These are phyloP conservation scores for Fusarium oxysporum DNA, from an alignment of 2,329 filamentous ascomycete species.

Conservation along the genomic window DNA sequence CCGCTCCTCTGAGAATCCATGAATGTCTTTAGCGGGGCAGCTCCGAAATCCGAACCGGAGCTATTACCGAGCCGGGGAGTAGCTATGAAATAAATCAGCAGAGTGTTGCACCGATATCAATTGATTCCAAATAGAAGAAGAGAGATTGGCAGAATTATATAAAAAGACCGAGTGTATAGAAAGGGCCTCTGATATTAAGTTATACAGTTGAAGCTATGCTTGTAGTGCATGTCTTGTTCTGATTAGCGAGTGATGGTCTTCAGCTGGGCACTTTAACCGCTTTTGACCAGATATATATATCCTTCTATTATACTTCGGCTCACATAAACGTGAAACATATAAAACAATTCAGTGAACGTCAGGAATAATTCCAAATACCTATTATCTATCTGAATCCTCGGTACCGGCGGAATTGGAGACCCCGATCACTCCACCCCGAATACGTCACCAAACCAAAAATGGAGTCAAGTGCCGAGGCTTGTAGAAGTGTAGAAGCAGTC, in stretches of 20 bases:
- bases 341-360: not conserved
- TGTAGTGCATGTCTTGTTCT: not conserved
- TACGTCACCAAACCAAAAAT: constrained; percentile 40
- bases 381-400: constrained; percentile 4
- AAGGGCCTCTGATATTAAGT: not conserved
- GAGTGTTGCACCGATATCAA: constrained; percentile 12
- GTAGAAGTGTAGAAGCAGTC: constrained; percentile 17
- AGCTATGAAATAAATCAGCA: constrained; percentile 8
- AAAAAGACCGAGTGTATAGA: not conserved
- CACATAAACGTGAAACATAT: not conserved
- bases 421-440: constrained; percentile 34
- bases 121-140: constrained; percentile 21
- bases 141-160: not conserved
- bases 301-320: not conserved
- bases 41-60: constrained; percentile 8
- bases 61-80: constrained; percentile 35
- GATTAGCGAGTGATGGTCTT: constrained; percentile 9
- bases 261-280: constrained; percentile 6
- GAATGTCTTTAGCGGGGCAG: constrained; percentile 17
- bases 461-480: constrained; percentile 40
- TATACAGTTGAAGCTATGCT: not conserved
- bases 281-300: constrained; percentile 14
- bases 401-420: constrained; percentile 38
- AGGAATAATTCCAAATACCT: constrained; percentile 25
- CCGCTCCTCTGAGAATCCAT: constrained; percentile 1